phyloP scores from a whole-genome alignment of 2,329 filamentous ascomycete species.

The Aschersonia sp. region DNA sequence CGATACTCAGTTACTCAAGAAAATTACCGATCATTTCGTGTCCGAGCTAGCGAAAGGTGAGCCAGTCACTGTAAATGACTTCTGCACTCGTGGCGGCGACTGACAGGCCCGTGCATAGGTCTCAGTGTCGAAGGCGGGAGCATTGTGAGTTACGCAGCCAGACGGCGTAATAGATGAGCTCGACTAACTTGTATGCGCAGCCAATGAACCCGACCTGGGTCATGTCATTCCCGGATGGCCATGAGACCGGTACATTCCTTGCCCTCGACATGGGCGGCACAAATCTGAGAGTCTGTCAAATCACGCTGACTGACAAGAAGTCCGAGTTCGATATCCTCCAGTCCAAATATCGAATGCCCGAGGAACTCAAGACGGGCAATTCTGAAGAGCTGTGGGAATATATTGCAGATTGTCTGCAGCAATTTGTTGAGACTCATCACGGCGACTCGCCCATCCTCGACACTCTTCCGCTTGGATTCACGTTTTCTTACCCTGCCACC shows the following conservation, averaged over 20 bases:
- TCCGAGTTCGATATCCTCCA: slow-evolving; percentile 91
- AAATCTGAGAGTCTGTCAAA: slow-evolving; percentile 88
- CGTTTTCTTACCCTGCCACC: slow-evolving; percentile 88
- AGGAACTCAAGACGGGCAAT: slow-evolving; percentile 75
- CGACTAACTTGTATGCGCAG: slow-evolving; percentile 27
- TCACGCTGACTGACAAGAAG: slow-evolving; percentile 73
- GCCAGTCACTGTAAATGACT: no score
- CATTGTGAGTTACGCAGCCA: slow-evolving; percentile 50
- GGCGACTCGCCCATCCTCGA: slow-evolving; percentile 46
- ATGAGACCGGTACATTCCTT: slow-evolving; percentile 77
- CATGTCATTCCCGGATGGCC: slow-evolving; percentile 72
- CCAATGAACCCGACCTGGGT: slow-evolving; percentile 99
- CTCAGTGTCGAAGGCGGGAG: slow-evolving; percentile 77
- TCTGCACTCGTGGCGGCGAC: background rate
- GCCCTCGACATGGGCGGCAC: slow-evolving; percentile 94
- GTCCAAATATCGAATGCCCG: slow-evolving; percentile 89
- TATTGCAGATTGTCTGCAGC: slow-evolving; percentile 80
- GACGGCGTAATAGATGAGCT: background rate
- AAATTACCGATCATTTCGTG: slow-evolving; percentile 81
- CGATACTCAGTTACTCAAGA: slow-evolving; percentile 65
- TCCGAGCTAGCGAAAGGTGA: slow-evolving; percentile 72
- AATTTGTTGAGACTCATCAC: slow-evolving; percentile 81
- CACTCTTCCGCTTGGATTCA: slow-evolving; percentile 74
- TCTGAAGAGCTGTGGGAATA: slow-evolving; percentile 88
- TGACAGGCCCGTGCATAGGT: slow-evolving; percentile 31